Percentiles rank a stretch among this genome's conserved stretches.
Evolutionary conservation across 2,329 filamentous ascomycete species (phyloP).

Genomic region (Fusarium sp.): DNA sequence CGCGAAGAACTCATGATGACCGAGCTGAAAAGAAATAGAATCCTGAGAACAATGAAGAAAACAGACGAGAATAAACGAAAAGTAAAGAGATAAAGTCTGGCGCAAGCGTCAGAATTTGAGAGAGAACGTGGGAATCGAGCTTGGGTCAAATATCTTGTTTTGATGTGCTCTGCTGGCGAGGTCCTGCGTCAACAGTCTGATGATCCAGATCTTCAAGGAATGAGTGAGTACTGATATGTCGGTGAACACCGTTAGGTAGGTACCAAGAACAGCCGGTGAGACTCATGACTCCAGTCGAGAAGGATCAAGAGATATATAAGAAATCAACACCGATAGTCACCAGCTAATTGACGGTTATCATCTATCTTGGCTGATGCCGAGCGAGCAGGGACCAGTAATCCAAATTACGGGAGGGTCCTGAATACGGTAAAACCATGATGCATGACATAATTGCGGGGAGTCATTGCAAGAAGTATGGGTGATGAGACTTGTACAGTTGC

Average conservation of each 20-base stretch:
- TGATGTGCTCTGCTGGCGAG: slow-evolving; percentile 21
- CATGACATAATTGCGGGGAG: slow-evolving; percentile 59
- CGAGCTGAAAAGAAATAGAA: not conserved
- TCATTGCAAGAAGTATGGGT: slow-evolving; percentile 28
- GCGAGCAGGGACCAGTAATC: slow-evolving; percentile 44
- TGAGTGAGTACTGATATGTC: slow-evolving; percentile 32
- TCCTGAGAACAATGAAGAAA: not conserved
- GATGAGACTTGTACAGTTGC: not conserved
- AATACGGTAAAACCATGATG: slow-evolving; percentile 51
- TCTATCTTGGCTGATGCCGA: slow-evolving; percentile 35
- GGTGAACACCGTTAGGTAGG: slow-evolving; percentile 42
- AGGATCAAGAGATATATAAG: slow-evolving; percentile 44
- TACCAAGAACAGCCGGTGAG: slow-evolving; percentile 40
- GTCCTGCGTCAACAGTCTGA: slow-evolving; percentile 30
- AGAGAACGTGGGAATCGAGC: slow-evolving; percentile 14
- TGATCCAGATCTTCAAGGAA: slow-evolving; percentile 27
- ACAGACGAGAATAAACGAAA: not conserved
- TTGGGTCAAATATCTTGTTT: slow-evolving; percentile 27
- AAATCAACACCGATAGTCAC: slow-evolving; percentile 25
- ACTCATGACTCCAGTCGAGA: slow-evolving; percentile 37
- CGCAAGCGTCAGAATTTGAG: slow-evolving; percentile 3
- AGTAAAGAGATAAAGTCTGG: not conserved
- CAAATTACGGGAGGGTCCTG: slow-evolving; percentile 50
- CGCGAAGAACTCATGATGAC: slow-evolving; percentile 56
- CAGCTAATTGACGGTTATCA: slow-evolving; percentile 29